phyloP scores from a whole-genome alignment of 345 rosid genomes.

The Citrus medica region DNA sequence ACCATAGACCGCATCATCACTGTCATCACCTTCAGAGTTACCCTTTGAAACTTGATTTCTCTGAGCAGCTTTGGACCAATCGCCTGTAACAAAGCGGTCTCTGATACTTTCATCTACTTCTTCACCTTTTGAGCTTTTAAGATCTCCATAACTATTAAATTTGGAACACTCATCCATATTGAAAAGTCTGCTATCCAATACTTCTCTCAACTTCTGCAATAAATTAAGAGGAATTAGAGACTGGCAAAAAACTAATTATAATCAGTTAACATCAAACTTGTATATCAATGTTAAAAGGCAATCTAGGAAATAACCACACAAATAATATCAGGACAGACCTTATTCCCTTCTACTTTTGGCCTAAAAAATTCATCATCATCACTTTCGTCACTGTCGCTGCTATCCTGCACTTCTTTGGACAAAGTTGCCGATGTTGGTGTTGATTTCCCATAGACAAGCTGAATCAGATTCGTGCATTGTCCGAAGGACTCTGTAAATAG shows the following conservation, averaged over 20 bases:
- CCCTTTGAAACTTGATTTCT: constrained; percentile 44
- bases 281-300: not conserved
- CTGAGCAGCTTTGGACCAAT: constrained; percentile 74
- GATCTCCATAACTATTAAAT: constrained; percentile 37
- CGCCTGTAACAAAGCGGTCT: constrained; percentile 86
- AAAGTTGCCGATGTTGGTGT: constrained; percentile 34
- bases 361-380: constrained; percentile 76
- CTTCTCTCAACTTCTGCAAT: constrained; percentile 54
- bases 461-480: constrained; percentile 60
- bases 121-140: constrained; percentile 67
- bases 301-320: not conserved
- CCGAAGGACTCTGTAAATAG: constrained; percentile 66
- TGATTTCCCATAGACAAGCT: constrained; percentile 72
- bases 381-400: constrained; percentile 52
- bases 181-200: constrained; percentile 34
- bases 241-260: not conserved
- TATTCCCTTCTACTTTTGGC: constrained; percentile 72
- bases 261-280: not conserved
- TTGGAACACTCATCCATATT: constrained; percentile 77
- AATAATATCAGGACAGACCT: constrained; percentile 42
- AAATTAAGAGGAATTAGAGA: constrained; percentile 7
- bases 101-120: constrained; percentile 66
- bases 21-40: constrained; percentile 39
- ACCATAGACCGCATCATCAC: constrained; percentile 55
- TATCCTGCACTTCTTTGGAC: constrained; percentile 34